Percentiles rank a stretch among this genome's conserved stretches.
These are phyloP conservation scores for Phellinidium pouzarii DNA, from an alignment of 1,284 basidiomycete genomes.

Conservation along the genomic window DNA sequence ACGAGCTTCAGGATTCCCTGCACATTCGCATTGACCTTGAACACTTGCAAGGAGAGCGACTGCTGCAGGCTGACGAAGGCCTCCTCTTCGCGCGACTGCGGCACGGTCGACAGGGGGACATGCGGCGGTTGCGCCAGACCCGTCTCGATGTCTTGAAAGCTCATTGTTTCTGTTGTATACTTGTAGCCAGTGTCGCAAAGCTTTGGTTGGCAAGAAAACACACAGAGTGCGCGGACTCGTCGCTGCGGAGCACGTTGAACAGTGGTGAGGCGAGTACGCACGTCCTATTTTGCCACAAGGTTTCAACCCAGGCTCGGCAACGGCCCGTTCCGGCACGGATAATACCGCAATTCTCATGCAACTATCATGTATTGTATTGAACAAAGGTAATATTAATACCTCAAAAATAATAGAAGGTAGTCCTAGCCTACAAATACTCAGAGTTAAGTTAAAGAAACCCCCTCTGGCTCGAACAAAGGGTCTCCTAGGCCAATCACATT, in stretches of 20 bases:
- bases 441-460: not conserved
- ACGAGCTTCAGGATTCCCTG: constrained; percentile 91
- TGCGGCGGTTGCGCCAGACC: constrained; percentile 45
- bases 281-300: no score
- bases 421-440: no score
- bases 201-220: no score
- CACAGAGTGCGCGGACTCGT: not conserved
- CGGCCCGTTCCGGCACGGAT: not conserved
- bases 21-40: constrained; percentile 98
- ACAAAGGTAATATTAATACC: no score
- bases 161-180: constrained; percentile 39
- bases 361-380: no score
- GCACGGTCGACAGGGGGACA: constrained; percentile 30
- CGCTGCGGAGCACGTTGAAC: not conserved
- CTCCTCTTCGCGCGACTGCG: constrained; percentile 60
- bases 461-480: not conserved
- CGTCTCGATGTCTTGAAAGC: constrained; percentile 73
- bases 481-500: no score
- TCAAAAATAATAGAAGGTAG: no score
- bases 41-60: constrained; percentile 88
- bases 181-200: no score
- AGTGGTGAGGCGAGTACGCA: no score
- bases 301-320: no score
- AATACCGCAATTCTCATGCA: no score
- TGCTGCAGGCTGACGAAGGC: constrained; percentile 77